Conservation (phyloP, 495 filamentous ascomycete species). For the Usnea hakonensis region DNA sequence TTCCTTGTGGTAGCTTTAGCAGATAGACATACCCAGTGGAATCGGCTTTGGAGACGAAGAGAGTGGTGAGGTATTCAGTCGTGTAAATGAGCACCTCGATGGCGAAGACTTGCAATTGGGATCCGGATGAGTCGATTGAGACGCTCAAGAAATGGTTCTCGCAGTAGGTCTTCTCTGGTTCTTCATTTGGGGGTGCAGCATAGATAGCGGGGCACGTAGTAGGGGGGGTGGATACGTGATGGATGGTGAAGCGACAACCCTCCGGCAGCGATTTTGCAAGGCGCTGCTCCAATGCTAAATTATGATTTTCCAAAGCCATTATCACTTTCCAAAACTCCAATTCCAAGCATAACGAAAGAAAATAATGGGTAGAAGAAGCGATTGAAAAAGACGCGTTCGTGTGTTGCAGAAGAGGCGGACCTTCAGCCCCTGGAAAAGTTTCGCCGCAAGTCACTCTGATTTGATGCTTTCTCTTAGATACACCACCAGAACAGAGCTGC, state of each 20-base stretch:
- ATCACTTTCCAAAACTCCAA: background rate
- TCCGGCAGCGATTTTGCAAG: slow-evolving; percentile 67
- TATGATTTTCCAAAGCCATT: background rate
- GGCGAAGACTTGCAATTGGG: slow-evolving; percentile 52
- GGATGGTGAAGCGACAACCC: slow-evolving; percentile 59
- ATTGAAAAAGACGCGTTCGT: background rate
- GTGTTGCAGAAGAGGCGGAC: background rate
- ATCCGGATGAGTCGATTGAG: slow-evolving; percentile 46
- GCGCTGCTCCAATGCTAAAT: background rate
- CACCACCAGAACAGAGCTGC: background rate
- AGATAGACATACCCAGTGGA: slow-evolving; percentile 80
- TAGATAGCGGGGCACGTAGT: slow-evolving; percentile 64
- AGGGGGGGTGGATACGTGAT: slow-evolving; percentile 85
- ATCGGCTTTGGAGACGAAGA: slow-evolving; percentile 96
- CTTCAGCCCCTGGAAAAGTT: background rate
- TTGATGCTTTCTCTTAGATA: background rate
- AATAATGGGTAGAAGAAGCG: background rate
- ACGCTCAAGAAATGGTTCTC: slow-evolving; percentile 81
- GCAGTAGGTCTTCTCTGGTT: slow-evolving; percentile 68
- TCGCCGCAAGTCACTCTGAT: slow-evolving; percentile 3
- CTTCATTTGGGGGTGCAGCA: slow-evolving; percentile 62
- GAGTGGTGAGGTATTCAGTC: slow-evolving; percentile 67
- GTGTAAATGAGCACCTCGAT: slow-evolving; percentile 60
- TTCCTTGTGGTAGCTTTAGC: slow-evolving; percentile 49
- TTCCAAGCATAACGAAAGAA: background rate